Percentiles rank a stretch among this genome's conserved stretches.
Evolutionary conservation across 331 rosid genomes (phyloP).

Genomic region (Cydonia oblonga): DNA sequence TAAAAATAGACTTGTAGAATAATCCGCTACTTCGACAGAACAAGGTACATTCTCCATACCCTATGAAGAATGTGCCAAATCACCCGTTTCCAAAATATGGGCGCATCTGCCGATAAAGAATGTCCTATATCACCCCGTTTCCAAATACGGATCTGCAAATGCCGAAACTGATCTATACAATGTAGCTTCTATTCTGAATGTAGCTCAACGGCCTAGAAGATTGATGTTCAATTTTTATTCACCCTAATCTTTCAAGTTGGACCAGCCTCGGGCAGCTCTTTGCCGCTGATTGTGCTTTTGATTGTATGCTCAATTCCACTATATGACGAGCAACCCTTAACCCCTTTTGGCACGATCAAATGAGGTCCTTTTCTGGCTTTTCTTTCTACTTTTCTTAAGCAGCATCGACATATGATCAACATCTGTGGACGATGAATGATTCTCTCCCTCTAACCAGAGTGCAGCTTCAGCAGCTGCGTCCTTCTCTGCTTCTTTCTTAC

Average conservation of each 20-base stretch:
- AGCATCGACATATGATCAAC: conserved; percentile 51
- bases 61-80: not conserved
- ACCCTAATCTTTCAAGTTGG: conserved; percentile 1
- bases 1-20: not conserved
- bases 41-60: not conserved
- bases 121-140: conserved; percentile 7
- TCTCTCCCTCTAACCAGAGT: conserved; percentile 73
- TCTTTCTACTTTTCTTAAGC: conserved; percentile 51
- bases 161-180: not conserved
- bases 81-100: not conserved
- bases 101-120: conserved; percentile 2
- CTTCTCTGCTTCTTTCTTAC: conserved; percentile 75
- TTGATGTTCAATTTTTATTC: not conserved
- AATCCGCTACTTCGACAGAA: not conserved
- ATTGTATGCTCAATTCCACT: not conserved
- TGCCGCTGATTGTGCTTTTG: not conserved
- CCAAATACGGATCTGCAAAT: conserved; percentile 11
- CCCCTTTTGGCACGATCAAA: conserved; percentile 47
- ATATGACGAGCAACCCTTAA: conserved; percentile 10
- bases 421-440: conserved; percentile 32
- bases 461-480: conserved; percentile 81
- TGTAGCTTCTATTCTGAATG: not conserved
- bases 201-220: not conserved
- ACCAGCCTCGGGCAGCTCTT: not conserved
- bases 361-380: conserved; percentile 20